Percentiles rank a stretch among this genome's conserved stretches.
Conservation (phyloP, 169 alveolate genomes). For the Besnoitia besnoiti region DNA sequence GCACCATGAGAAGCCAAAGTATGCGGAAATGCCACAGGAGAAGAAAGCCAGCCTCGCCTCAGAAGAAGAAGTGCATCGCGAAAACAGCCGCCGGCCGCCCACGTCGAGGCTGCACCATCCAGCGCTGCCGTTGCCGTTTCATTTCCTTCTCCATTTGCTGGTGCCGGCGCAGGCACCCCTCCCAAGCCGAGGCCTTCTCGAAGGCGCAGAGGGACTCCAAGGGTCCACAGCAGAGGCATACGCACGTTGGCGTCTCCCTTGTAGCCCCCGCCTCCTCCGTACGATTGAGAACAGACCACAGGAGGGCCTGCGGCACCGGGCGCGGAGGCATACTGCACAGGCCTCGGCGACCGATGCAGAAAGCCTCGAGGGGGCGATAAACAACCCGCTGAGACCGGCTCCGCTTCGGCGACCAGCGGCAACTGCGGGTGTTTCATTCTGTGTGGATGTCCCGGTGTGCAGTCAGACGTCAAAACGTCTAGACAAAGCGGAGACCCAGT, state of each 20-base stretch:
- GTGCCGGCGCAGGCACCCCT: neutral
- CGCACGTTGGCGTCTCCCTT: too few species aligned
- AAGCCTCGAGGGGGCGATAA: too few species aligned
- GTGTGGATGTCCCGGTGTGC: too few species aligned
- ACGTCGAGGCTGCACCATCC: neutral
- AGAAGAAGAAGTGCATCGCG: neutral
- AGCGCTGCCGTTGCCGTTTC: neutral
- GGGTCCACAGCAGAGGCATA: constrained; percentile 9
- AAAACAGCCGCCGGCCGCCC: constrained; percentile 13
- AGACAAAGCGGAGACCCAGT: neutral
- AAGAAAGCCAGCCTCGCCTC: neutral
- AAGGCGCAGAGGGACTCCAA: neutral
- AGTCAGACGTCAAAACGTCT: too few species aligned
- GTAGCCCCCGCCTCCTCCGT: too few species aligned
- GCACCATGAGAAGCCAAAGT: neutral
- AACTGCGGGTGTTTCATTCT: too few species aligned
- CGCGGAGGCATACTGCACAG: too few species aligned
- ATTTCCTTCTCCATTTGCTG: neutral
- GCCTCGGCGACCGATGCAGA: too few species aligned
- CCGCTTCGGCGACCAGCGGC: too few species aligned
- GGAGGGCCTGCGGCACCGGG: too few species aligned
- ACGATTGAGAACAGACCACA: too few species aligned
- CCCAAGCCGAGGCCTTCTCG: constrained; percentile 8
- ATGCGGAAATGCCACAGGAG: neutral
- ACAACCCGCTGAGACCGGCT: too few species aligned